phyloP scores from a whole-genome alignment of 495 filamentous ascomycete species.

The Podospora pseudoanserina region DNA sequence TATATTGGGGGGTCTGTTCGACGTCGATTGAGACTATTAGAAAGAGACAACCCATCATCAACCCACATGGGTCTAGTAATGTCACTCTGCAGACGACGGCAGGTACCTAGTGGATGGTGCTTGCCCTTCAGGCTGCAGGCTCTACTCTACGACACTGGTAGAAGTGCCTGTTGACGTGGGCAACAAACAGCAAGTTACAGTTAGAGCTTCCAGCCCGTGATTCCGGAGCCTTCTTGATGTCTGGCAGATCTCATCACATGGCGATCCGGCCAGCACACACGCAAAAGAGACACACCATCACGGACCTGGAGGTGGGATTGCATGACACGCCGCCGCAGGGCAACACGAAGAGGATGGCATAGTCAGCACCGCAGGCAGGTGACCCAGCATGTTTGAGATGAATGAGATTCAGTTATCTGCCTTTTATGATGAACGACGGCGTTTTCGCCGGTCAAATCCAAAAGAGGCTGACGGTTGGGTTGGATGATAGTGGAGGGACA shows the following conservation, averaged over 20 bases:
- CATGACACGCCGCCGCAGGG: background rate
- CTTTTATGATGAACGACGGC: background rate
- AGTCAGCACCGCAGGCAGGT: background rate
- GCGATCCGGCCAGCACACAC: background rate
- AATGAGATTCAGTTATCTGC: background rate
- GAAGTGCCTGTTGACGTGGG: background rate
- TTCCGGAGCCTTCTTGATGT: background rate
- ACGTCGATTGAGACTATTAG: background rate
- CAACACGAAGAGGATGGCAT: background rate
- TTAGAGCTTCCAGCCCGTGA: background rate
- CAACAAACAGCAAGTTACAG: background rate
- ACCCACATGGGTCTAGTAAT: background rate
- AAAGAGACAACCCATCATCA: background rate
- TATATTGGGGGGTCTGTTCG: slow-evolving; percentile 2
- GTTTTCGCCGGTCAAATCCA: background rate
- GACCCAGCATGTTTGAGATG: background rate
- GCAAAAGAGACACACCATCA: background rate
- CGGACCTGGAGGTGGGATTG: background rate
- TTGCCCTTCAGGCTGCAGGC: background rate
- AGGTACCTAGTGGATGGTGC: slow-evolving; percentile 1
- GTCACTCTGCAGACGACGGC: slow-evolving; percentile 4
- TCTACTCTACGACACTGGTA: background rate
- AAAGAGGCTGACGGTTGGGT: background rate
- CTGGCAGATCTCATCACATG: background rate
- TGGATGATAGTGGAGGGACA: background rate